Conservation (phyloP, 257 asterid species). For the Przewalskia tangutica region DNA sequence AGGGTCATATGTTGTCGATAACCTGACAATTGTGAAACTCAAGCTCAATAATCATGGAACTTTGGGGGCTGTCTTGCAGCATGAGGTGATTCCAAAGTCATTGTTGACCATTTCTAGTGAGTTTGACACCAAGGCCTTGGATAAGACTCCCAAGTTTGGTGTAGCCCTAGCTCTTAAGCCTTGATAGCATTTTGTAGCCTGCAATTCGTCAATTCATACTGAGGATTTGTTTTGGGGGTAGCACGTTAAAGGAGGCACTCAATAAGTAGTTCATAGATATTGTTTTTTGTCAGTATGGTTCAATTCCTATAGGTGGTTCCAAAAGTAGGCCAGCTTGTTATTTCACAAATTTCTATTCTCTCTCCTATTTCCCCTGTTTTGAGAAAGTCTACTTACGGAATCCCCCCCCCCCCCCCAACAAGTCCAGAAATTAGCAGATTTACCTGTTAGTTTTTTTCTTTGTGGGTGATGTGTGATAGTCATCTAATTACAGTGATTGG, state of each 20-base stretch:
- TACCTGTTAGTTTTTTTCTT: neutral
- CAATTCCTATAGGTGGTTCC: neutral
- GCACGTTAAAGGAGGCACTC: constrained; percentile 15
- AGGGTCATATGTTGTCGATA: constrained; percentile 47
- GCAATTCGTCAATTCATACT: neutral
- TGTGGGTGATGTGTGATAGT: neutral
- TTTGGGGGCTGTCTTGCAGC: constrained; percentile 53
- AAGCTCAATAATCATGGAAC: constrained; percentile 59
- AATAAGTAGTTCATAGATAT: constrained; percentile 26
- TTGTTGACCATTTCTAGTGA: constrained; percentile 49
- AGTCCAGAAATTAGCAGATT: neutral
- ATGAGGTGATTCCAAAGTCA: constrained; percentile 42
- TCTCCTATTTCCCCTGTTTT: neutral
- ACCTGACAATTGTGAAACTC: constrained; percentile 44
- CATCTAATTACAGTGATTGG: neutral
- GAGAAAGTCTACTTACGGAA: neutral
- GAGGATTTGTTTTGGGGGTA: constrained; percentile 6
- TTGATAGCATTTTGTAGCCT: constrained; percentile 17
- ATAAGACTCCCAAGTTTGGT: constrained; percentile 55
- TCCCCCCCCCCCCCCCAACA: neutral
- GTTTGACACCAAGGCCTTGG: constrained; percentile 59
- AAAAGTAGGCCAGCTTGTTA: neutral
- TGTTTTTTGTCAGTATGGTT: neutral
- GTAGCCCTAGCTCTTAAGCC: constrained; percentile 54
- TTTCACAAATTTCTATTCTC: neutral